Conservation (phyloP, 345 rosid genomes). For the Lumnitzera racemosa region DNA sequence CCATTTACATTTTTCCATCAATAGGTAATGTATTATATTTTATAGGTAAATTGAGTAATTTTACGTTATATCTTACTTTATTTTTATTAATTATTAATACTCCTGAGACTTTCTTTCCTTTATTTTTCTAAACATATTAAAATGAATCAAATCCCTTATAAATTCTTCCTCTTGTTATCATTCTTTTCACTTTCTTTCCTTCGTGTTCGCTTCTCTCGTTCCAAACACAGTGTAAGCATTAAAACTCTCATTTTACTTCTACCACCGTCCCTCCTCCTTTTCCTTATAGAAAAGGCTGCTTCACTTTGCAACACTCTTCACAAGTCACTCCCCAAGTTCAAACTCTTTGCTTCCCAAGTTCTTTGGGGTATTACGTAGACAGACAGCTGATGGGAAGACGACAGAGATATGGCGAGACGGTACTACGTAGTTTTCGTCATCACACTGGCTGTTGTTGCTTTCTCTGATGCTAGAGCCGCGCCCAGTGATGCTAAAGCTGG, state of each 20-base stretch:
- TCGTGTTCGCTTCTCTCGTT: too few species aligned
- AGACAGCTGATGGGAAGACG: not conserved
- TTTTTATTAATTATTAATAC: too few species aligned
- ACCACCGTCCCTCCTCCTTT: constrained; percentile 27
- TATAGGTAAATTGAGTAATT: too few species aligned
- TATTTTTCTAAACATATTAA: too few species aligned
- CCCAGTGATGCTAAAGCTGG: constrained; percentile 23
- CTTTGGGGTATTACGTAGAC: not conserved
- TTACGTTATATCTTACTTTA: too few species aligned
- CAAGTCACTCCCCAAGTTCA: not conserved
- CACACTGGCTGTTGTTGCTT: constrained; percentile 22
- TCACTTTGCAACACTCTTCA: not conserved
- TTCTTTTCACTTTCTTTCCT: too few species aligned
- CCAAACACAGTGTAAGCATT: too few species aligned
- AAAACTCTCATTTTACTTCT: constrained; percentile 13
- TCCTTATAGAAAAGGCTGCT: constrained; percentile 5
- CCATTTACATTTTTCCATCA: too few species aligned
- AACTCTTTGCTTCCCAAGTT: not conserved
- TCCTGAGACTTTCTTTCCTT: too few species aligned
- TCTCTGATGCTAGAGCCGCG: constrained; percentile 26
- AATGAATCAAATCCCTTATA: too few species aligned
- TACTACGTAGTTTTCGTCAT: constrained; percentile 12
- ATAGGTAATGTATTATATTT: too few species aligned
- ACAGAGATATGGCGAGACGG: constrained; percentile 26
- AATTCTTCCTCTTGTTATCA: too few species aligned